Evolutionary conservation across 768 basidiomycete species (phyloP).

Genomic region (Suillus subluteus): DNA sequence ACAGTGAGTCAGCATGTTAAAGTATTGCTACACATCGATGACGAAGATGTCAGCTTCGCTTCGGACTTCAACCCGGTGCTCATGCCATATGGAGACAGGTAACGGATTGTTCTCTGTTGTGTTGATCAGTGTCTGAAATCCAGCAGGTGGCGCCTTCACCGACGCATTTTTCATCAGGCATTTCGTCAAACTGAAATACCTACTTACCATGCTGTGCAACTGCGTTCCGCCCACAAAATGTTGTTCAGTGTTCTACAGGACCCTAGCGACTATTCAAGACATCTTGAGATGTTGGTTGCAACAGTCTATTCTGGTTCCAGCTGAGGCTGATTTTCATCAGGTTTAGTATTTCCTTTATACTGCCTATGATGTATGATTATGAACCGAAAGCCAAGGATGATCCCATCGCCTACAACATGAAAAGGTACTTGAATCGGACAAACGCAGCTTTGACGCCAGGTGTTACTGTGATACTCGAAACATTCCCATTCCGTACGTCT

Average conservation of each 20-base stretch:
- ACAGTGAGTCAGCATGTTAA: neutral
- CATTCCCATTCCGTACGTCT: neutral
- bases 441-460: neutral
- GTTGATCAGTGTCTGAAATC: neutral
- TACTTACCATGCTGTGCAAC: neutral
- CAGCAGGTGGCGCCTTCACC: neutral
- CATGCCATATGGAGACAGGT: constrained; percentile 1
- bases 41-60: neutral
- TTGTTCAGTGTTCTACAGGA: neutral
- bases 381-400: neutral
- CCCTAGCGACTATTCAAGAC: neutral
- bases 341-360: neutral
- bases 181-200: neutral
- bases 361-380: neutral
- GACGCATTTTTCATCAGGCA: neutral
- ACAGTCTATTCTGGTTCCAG: neutral
- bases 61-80: neutral
- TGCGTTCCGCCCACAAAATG: neutral
- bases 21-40: neutral
- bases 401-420: neutral
- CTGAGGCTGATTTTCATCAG: neutral
- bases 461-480: neutral
- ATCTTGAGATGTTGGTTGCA: neutral
- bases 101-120: neutral
- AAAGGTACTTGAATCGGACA: neutral